Evolutionary conservation across 495 filamentous ascomycete species (phyloP), one percentile per base, ranked within the genome.

Genomic region (Neurospora sp.): DNA sequence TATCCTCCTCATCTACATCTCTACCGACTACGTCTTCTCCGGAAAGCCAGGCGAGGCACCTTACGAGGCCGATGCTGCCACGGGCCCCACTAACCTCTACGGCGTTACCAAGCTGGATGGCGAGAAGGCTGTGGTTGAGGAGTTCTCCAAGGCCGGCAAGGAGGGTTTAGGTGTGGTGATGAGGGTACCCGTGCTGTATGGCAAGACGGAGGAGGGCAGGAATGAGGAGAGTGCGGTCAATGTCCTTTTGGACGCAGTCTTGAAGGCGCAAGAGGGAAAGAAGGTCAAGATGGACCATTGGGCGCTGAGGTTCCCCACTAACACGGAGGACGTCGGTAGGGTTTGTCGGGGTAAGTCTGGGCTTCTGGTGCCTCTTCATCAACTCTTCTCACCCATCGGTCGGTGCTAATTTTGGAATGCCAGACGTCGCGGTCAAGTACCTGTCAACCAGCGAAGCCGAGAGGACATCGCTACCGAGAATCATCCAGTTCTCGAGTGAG

Each of bases 1-100:
- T n/a, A 88, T 90, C 74, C 79, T 97, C 69, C 85, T 97, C 39
- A 88, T 97, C 78, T 97, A 97, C 85, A 97, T 98, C 78, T 96
- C 93, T 0, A 97, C 94, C 48, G 94, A 98, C 83, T 98, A 98
- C 80, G 93, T 98, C 59, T 98, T 98, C 78, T 83, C 93, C 2
- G 94, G 94, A 18, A 85, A 76, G 22, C 90, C 89, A 39, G 92
- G 93, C n/a, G 91, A 95, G 37, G 94, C 94, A 14, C 94, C 94
- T 4, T 97, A 97, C 79, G 88, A 91, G 76, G 83, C 86, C 4
- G 86, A 90, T 73, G 85, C 90, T 4, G 75, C 83, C 27, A 87
- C 92, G 0, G 83, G 86, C 4, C 93, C 94, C 5, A 89, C 94
- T 1, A 98, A 97, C 77, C 78, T 94, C 68, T 98, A 98, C 79